phyloP scores from a whole-genome alignment of 345 rosid species.

The Gossypium sturtianum region DNA sequence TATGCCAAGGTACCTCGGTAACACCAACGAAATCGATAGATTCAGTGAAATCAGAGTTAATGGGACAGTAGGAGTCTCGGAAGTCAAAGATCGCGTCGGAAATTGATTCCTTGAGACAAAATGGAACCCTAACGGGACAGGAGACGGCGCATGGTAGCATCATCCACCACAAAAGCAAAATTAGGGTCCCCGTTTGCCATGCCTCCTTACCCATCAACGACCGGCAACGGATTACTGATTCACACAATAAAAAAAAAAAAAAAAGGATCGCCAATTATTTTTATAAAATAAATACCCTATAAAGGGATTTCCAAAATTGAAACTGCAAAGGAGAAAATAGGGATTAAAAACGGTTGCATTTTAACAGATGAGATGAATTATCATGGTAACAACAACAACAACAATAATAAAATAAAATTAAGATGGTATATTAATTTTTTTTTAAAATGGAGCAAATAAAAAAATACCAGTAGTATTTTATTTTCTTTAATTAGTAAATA shows the following conservation, averaged over 20 bases:
- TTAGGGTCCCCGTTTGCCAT: constrained; percentile 33
- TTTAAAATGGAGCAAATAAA: no score
- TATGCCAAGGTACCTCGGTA: constrained; percentile 44
- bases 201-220: constrained; percentile 27
- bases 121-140: constrained; percentile 27
- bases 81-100: constrained; percentile 49
- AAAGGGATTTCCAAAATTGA: neutral
- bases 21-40: constrained; percentile 39
- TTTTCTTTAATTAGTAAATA: no score
- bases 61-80: constrained; percentile 36
- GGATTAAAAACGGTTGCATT: neutral
- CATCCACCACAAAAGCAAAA: constrained; percentile 31
- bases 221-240: constrained; percentile 4
- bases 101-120: constrained; percentile 38
- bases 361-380: neutral
- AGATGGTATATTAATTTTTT: no score
- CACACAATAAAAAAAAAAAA: no score
- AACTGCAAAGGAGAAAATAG: neutral
- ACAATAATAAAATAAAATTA: neutral
- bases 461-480: no score
- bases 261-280: neutral
- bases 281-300: neutral
- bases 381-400: neutral
- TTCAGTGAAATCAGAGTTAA: constrained; percentile 18
- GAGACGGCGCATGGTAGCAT: constrained; percentile 24